Base-by-base conservation (phyloP, 495 filamentous ascomycete species). In the Xeromyces bisporus region DNA sequence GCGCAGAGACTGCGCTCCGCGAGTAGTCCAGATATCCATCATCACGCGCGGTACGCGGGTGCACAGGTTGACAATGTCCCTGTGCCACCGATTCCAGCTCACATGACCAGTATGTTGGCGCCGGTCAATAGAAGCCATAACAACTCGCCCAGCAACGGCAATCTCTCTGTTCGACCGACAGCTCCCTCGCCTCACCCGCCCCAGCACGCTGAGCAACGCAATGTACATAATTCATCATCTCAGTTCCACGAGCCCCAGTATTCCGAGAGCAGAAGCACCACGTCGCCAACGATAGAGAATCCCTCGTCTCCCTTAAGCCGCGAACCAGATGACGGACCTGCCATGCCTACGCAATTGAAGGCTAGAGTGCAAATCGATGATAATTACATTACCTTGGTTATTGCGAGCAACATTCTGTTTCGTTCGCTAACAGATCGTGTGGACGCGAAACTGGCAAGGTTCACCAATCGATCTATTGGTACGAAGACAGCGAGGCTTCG, bases 401-500 rank as follows among this genome's bases (percentile, higher is more conserved):
- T 91, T 26, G 74, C 81, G 13, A 87, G 77, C 58, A 89, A 84
- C 44, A 97, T 96, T 43, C 71, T 79, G 27, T 93, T 91, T 55
- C 80, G 85, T 29, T 85, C 81, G 17, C 64, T 97, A 14, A 80
- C 83, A 29, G 86, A 96, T 44, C 83, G 89, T n/a, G 94, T 97
- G 44, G 91, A 96, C 51, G 80, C 80, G 14, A 96, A 96, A 53
- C 68, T 97, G 40, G 76, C 74, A 23, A 70, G 83, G 26, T 77
- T 80, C 38, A 86, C 83, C 6, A 75, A 67, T 41, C 74, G 76
- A 39, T 81, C 78, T 10, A 85, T 93, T 43, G 71, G 73, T 34
- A 69, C 65, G 41, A 80, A 80, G 35, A 73, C 73, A 30, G 67
- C 91, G 37, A 77, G 80, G 50, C 54, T 97, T 27, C 79, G 80